Evolutionary conservation across 495 filamentous ascomycete species (phyloP), one percentile per base, ranked within the genome.

Genomic region (Cairneyella variabilis): DNA sequence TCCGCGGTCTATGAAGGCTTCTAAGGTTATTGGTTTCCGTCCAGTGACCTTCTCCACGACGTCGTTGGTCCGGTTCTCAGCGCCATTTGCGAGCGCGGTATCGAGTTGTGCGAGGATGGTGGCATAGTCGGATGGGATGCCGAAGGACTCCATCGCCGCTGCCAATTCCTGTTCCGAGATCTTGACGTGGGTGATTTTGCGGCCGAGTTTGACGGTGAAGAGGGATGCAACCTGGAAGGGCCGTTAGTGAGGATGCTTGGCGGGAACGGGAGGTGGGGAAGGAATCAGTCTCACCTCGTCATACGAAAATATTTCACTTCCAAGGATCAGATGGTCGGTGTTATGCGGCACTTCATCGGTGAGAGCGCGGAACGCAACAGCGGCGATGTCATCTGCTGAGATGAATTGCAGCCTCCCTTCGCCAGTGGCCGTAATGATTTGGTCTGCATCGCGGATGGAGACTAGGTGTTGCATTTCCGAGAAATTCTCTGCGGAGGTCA

Each of bases 301-400:
- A 49, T 77, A 76, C 1, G 65, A 64, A 0, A 78, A 55, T 39
- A 76, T 45, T 50, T 78, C 74, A 1, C 73, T 63, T 5, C 77
- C 77, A 3, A 79, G 53, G 14, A 79, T 52, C 14, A 70, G 6
- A 50, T 69, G 68, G 39, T 77, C 76, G 0, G 66, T 69, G 48
- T 77, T 76, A 16, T 68, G 66, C 11, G 71, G 49, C n/a, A 65
- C 57, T 39, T 56, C 27, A 16, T 65, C 63, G 7, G 71, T 77
- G 40, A 79, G 56, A 3, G 67, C 66, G 27, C 66, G 56, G 34
- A 71, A 67, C 22, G 70, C 76, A 2, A 76, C 71, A 18, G 68
- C 65, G 1, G 75, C 74, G 43, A 80, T 76, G 48, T 78, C 76
- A 14, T 70, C 58, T 5, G 68, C 68, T 17, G 69, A 69, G n/a